Base-by-base conservation (phyloP, 2,329 filamentous ascomycete species). In the Shiraia sp. region DNA sequence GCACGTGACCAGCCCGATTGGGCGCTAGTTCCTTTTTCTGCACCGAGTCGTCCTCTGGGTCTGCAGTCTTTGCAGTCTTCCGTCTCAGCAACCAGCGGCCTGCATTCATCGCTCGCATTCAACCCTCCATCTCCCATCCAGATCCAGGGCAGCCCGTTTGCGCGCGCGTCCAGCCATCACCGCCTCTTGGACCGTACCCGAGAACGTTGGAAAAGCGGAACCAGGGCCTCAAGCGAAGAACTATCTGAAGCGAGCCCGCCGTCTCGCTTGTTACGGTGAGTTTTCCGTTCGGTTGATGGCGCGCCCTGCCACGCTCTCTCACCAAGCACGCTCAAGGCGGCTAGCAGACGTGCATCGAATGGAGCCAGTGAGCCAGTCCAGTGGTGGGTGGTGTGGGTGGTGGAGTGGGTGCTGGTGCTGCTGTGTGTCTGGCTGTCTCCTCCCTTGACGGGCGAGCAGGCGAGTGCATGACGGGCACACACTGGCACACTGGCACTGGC, bases 301-400 rank as follows among this genome's bases (percentile, higher is more conserved):
- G 19, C 19, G 19, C 53, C 41, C 53, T 59, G 55, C 48, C 53
- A 56, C 47, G 44, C 45, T 38, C 37, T 38, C 31, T 39, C n/a
- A n/a, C n/a, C n/a, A n/a, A 56, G 19, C 54, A 50, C 56, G 48
- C 56, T 53, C 47, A 49, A 55, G 33, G 34, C 40, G 53, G 55
- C 53, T 55, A 59, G 56, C 42, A 36, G 35, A 28, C 14, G 36
- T 4, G 19, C 19, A 4, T 22, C n/a, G n/a, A n/a, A 22, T 22
- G 19, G 19, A 22, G 19, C 8, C 19, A 22, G 4, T 4, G 19
- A 22, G 8, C 19, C 19, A 13, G 10, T n/a, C n/a, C n/a, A n/a
- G n/a, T n/a, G n/a, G n/a, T n/a, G n/a, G n/a, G n/a, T n/a, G 14
- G 27, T 29, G 27, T 29, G 4, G 12, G 27, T 29, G 27, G 4